Conservation (phyloP, 495 filamentous ascomycete genomes). For the Cladorrhinum samala region DNA sequence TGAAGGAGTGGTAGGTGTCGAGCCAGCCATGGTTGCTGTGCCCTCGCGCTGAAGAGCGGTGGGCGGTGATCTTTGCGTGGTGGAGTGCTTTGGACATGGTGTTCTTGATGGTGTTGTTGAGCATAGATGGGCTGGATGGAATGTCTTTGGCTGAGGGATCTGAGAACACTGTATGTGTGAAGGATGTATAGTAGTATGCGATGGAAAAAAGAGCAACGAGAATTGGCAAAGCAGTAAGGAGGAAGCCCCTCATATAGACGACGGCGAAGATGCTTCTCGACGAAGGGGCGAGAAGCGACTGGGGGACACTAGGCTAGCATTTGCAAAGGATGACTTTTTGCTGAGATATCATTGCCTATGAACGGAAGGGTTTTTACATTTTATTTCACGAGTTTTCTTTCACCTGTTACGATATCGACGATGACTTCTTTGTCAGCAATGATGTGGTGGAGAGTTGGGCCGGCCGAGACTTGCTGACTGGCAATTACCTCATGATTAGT, state of each 20-base stretch:
- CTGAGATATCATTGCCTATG: slow-evolving; percentile 4
- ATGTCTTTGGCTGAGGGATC: neutral
- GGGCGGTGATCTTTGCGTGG: slow-evolving; percentile 58
- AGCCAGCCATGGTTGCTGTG: slow-evolving; percentile 78
- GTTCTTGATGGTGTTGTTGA: slow-evolving; percentile 13
- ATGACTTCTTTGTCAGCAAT: slow-evolving; percentile 1
- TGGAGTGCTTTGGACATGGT: slow-evolving; percentile 50
- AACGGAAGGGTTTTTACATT: too few relatives aligned
- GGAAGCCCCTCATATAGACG: neutral
- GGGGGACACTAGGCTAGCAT: neutral
- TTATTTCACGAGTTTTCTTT: too few relatives aligned
- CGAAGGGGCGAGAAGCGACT: neutral
- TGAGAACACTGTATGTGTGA: neutral
- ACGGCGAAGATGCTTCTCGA: neutral
- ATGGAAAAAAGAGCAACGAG: neutral
- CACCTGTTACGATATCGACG: neutral
- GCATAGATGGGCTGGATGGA: slow-evolving; percentile 2
- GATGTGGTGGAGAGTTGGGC: neutral
- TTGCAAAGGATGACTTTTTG: neutral
- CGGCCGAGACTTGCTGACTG: slow-evolving; percentile 9
- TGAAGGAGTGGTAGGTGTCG: slow-evolving; percentile 79
- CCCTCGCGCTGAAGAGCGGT: slow-evolving; percentile 56
- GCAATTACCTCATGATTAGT: slow-evolving; percentile 13
- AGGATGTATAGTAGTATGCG: neutral
- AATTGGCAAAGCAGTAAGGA: neutral